These are phyloP conservation scores for Medicago ruthenica DNA, from an alignment of 306 rosid genomes.

Conservation along the genomic window DNA sequence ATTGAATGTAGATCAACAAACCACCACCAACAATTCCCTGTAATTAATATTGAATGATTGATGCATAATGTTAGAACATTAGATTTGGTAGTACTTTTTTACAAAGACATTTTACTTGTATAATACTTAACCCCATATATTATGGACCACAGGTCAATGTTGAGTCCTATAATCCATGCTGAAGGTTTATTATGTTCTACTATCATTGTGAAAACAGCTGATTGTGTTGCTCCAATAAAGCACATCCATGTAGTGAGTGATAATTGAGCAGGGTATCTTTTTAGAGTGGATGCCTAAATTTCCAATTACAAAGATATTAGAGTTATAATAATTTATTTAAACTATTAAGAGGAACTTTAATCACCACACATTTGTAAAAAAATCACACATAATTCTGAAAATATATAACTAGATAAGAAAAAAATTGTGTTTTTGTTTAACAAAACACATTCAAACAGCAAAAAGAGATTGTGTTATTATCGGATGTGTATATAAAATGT, in stretches of 20 bases:
- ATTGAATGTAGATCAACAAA: conserved; percentile 60
- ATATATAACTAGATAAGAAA: too few relatives aligned
- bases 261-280: too few relatives aligned
- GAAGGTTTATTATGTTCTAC: conserved; percentile 51
- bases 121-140: conserved; percentile 64
- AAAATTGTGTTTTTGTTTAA: too few relatives aligned
- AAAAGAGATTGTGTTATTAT: too few relatives aligned
- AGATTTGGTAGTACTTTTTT: neutral
- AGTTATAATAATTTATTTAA: too few relatives aligned
- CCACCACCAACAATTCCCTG: conserved; percentile 77
- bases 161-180: conserved; percentile 73
- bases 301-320: too few relatives aligned
- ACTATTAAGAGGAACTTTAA: too few relatives aligned
- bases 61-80: neutral
- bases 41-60: conserved; percentile 24
- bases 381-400: neutral
- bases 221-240: too few relatives aligned
- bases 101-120: neutral
- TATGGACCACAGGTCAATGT: conserved; percentile 72
- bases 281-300: conserved; percentile 33
- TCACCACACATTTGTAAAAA: too few relatives aligned
- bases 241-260: too few relatives aligned
- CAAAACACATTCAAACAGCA: too few relatives aligned
- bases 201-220: conserved; percentile 46
- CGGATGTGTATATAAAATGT: too few relatives aligned